Conservation (phyloP, 2,329 filamentous ascomycete species). For the Apiospora aurea region DNA sequence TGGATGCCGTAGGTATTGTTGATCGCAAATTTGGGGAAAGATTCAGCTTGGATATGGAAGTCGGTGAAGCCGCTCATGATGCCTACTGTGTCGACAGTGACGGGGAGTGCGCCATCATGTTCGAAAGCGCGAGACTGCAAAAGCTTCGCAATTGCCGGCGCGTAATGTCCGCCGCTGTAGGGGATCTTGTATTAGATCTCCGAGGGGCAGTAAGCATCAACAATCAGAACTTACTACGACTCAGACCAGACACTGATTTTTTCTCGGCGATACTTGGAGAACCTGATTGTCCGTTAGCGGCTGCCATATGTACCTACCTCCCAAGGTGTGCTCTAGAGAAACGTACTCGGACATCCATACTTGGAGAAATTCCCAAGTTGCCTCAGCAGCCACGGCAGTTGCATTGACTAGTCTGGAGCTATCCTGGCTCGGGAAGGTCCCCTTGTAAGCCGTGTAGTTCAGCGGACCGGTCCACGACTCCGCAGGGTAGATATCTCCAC, state of each 20-base stretch:
- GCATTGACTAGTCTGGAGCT: slow-evolving; percentile 39
- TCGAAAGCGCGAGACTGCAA: slow-evolving; percentile 26
- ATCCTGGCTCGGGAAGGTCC: slow-evolving; percentile 57
- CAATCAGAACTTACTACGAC: slow-evolving; percentile 34
- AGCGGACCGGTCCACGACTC: slow-evolving; percentile 23
- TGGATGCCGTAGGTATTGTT: slow-evolving; percentile 72
- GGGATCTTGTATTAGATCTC: slow-evolving; percentile 1
- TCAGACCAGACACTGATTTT: slow-evolving; percentile 51
- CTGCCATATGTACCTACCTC: background rate
- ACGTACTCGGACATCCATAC: slow-evolving; percentile 42
- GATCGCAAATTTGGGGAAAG: slow-evolving; percentile 62
- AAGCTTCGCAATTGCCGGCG: slow-evolving; percentile 30
- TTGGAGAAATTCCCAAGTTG: slow-evolving; percentile 67
- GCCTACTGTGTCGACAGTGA: slow-evolving; percentile 62
- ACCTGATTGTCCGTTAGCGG: slow-evolving; percentile 36
- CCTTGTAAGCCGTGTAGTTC: slow-evolving; percentile 28
- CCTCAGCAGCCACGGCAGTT: slow-evolving; percentile 51
- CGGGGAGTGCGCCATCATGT: background rate
- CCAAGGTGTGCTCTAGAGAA: slow-evolving; percentile 44
- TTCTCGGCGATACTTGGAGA: slow-evolving; percentile 55
- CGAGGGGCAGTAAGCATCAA: background rate
- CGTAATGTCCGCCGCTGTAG: slow-evolving; percentile 32
- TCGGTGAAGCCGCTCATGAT: slow-evolving; percentile 78
- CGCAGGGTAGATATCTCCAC: slow-evolving; percentile 25
- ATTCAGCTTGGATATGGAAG: slow-evolving; percentile 64